phyloP scores from a whole-genome alignment of 139 green algal genomes.

The Deuterostichococcus epilithicus region DNA sequence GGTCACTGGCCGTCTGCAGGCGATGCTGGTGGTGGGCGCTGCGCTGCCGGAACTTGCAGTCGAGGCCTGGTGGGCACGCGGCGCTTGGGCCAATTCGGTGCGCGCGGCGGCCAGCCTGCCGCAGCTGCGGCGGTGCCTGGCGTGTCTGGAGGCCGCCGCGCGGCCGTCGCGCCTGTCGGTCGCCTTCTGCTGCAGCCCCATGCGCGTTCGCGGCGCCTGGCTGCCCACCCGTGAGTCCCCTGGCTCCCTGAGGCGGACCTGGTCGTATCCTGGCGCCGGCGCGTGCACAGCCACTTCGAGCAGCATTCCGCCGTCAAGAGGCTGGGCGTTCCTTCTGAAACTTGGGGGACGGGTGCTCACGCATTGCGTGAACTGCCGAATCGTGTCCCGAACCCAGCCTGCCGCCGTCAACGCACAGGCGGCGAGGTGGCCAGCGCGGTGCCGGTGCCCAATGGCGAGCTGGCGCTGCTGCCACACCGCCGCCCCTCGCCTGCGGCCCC shows the following conservation, averaged over 20 bases:
- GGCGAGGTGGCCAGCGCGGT: conserved; percentile 34
- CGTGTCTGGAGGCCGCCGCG: conserved; percentile 49
- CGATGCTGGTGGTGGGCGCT: conserved; percentile 35
- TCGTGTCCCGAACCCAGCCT: not conserved
- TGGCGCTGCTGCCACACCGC: conserved; percentile 5
- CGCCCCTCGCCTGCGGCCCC: not conserved
- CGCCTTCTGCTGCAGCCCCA: conserved; percentile 31
- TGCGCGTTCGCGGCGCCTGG: conserved; percentile 58
- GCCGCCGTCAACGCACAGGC: not conserved
- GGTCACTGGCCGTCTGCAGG: not conserved
- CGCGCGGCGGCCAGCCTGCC: conserved; percentile 12
- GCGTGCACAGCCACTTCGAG: not conserved
- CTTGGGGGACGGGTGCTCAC: no score
- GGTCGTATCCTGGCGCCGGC: not conserved
- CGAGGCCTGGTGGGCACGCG: not conserved
- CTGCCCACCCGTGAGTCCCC: conserved; percentile 27
- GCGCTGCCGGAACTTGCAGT: conserved; percentile 32
- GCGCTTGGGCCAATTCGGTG: conserved; percentile 27
- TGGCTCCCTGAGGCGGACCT: not conserved
- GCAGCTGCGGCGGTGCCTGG: conserved; percentile 50
- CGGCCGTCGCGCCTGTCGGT: conserved; percentile 17
- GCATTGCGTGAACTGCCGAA: not conserved
- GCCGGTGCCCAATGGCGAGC: conserved; percentile 10
- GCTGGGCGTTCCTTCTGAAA: no score
- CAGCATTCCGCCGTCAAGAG: no score